phyloP scores from a whole-genome alignment of 768 basidiomycete genomes.

The Boletus rufocinnamomeus region DNA sequence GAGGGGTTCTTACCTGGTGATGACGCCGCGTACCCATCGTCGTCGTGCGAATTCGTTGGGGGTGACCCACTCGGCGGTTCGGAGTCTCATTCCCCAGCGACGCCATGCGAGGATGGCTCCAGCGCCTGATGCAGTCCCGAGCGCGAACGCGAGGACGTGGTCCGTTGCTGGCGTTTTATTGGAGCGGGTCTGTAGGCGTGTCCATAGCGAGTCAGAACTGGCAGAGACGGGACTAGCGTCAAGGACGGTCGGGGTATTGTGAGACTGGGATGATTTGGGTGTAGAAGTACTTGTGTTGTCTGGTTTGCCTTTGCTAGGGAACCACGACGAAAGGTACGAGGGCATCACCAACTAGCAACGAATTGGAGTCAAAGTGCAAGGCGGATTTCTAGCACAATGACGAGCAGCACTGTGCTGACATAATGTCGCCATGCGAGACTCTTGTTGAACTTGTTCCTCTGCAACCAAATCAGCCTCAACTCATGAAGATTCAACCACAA shows the following conservation, averaged over 20 bases:
- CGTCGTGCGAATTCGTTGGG: conserved; percentile 56
- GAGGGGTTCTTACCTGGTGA: conserved; percentile 62
- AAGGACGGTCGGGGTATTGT: neutral
- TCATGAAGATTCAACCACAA: too few species aligned
- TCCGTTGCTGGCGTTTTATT: neutral
- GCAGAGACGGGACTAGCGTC: neutral
- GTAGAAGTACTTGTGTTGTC: neutral
- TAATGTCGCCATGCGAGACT: too few species aligned
- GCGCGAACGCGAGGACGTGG: conserved; percentile 10
- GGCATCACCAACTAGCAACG: conserved; percentile 1
- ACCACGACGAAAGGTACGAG: conserved; percentile 14
- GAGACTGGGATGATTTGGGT: neutral
- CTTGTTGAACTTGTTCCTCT: too few species aligned
- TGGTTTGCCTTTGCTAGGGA: conserved; percentile 2
- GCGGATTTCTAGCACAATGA: neutral
- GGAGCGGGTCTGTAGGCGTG: neutral
- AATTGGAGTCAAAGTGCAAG: neutral
- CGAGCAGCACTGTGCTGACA: too few species aligned
- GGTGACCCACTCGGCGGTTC: conserved; percentile 69
- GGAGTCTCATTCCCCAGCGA: conserved; percentile 60
- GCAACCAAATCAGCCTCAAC: too few species aligned
- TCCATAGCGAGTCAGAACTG: neutral
- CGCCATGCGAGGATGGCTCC: conserved; percentile 38
- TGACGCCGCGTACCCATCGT: conserved; percentile 76
- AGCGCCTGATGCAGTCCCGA: conserved; percentile 20